These are phyloP conservation scores for Beta corolliflora DNA, from an alignment of 179 eudicot genomes.

Conservation along the genomic window DNA sequence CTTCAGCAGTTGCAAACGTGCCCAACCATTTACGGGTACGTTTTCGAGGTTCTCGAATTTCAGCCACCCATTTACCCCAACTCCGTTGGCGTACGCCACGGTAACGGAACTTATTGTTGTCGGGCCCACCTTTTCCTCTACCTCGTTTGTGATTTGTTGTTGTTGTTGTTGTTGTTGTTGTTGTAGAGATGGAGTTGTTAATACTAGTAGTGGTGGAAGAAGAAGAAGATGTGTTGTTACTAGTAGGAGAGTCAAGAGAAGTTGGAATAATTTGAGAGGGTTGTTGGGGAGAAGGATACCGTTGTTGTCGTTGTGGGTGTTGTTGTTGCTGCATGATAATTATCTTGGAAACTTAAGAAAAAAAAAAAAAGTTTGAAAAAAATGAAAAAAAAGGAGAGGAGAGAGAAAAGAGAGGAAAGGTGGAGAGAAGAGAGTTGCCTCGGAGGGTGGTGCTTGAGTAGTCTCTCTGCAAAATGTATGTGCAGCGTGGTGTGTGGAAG, in stretches of 20 bases:
- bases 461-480: background rate
- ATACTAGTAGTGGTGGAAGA: background rate
- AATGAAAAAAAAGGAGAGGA: background rate
- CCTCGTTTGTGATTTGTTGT: slow-evolving; percentile 24
- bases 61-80: slow-evolving; percentile 99
- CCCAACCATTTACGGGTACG: slow-evolving; percentile 91
- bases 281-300: slow-evolving; percentile 4
- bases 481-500: background rate
- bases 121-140: slow-evolving; percentile 81
- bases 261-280: background rate
- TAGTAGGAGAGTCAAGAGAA: slow-evolving; percentile 22
- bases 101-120: slow-evolving; percentile 71
- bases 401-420: background rate
- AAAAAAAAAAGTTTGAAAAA: background rate
- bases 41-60: slow-evolving; percentile 85
- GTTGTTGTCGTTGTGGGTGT: slow-evolving; percentile 3
- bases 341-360: slow-evolving; percentile 9
- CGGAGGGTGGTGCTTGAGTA: slow-evolving; percentile 20
- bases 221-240: slow-evolving; percentile 15
- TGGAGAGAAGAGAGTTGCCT: slow-evolving; percentile 8
- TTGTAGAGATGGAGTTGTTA: slow-evolving; percentile 17
- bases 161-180: too few species aligned
- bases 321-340: slow-evolving; percentile 28
- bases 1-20: slow-evolving; percentile 90
- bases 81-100: slow-evolving; percentile 89